Evolutionary conservation across 2,329 filamentous ascomycete genomes (phyloP), one percentile per base, ranked within the genome.

Genomic region (Huntiella omanensis): DNA sequence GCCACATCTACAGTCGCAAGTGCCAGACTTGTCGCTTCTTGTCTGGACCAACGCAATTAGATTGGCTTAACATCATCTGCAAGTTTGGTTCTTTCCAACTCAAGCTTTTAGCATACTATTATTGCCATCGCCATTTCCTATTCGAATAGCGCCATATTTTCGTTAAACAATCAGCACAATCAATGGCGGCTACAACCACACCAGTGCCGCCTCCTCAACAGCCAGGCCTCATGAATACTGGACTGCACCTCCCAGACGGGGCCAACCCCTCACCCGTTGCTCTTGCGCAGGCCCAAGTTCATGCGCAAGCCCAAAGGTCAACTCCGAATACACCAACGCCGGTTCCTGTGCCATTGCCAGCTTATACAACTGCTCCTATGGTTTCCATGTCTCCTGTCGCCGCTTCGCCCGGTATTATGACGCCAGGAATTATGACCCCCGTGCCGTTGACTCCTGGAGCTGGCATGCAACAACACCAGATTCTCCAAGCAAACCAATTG

Each of bases 361-460:
- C 47, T n/a, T 56, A 55, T 44, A 55, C 54, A 11, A 49, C 51
- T 7, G 51, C 53, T 11, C 49, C 52, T 12, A 51, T 56, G 50
- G 50, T 50, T 28, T 50, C 53, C 16, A 44, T 45, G 22, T 47
- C 51, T 11, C 47, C 51, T 3, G 41, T 43, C 12, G 43, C 42
- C 35, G 40, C 43, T 13, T 50, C 49, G 13, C 51, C 48, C 7
- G 46, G 37, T 11, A 39, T 48, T 16, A 44, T 48, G 41, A 50
- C 46, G 5, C 46, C 46, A 5, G 41, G 40, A 13, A 38, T 42
- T 4, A 48, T 48, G 41, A 44, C 35, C 5, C 40, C 48, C 15
- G 22, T 45, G 4, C 12, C 43, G 17, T n/a, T 49, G 43, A 51
- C 47, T 2, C 44, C 43, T 5, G 43, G 48, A 10, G 35, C 41